A percentile compares a stretch with the other conserved stretches of the same genome.
phyloP scores from a whole-genome alignment of 306 rosid species.

The Quillaja saponaria region DNA sequence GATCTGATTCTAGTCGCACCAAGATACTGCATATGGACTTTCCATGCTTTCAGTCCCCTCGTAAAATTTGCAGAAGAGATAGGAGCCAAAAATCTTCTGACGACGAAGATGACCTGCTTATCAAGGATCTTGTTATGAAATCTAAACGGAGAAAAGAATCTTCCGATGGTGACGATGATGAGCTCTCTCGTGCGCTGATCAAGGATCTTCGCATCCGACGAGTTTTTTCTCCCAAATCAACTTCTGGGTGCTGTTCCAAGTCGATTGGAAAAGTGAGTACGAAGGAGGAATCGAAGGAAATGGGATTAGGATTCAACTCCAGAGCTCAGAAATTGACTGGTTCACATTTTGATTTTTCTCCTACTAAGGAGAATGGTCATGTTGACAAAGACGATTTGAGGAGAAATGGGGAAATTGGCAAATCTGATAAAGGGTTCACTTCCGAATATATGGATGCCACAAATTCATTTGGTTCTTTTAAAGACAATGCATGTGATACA shows the following conservation, averaged over 20 bases:
- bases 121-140: constrained; percentile 27
- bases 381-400: constrained; percentile 3
- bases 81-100: not conserved
- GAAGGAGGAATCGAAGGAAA: too few species aligned
- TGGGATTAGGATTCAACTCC: not conserved
- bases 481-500: not conserved
- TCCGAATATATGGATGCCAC: not conserved
- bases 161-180: not conserved
- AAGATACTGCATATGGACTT: not conserved
- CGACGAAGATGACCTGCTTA: not conserved
- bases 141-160: not conserved
- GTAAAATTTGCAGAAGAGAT: constrained; percentile 1
- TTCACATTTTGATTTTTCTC: constrained; percentile 8
- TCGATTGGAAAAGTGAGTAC: not conserved
- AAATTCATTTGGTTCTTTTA: not conserved
- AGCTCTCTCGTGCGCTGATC: too few species aligned
- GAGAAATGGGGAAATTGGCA: constrained; percentile 2
- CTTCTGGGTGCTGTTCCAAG: not conserved
- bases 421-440: not conserved
- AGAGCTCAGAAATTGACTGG: not conserved
- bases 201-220: constrained; percentile 76
- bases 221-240: constrained; percentile 52
- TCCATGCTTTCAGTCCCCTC: not conserved
- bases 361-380: not conserved
- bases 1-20: constrained; percentile 1